phyloP scores from a whole-genome alignment of 2,329 filamentous ascomycete species.

The Calonectria pseudoreteaudii region DNA sequence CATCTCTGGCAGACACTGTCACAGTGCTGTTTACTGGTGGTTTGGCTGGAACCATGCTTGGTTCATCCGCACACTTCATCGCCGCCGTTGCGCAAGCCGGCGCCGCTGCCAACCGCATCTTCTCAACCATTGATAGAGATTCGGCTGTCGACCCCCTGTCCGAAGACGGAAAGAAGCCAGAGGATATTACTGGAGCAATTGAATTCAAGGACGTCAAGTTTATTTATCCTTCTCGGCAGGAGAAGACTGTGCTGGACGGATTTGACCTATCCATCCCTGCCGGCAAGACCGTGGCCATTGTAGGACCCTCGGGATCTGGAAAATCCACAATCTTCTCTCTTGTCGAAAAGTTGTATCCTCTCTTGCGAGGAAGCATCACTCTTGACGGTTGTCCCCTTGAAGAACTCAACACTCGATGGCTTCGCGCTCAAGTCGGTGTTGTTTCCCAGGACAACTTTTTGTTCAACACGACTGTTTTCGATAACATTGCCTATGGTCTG shows the following conservation, averaged over 20 bases:
- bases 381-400: slow-evolving; percentile 1
- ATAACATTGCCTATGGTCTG: slow-evolving; percentile 10
- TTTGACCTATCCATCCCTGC: slow-evolving; percentile 4
- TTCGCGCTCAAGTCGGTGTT: background rate
- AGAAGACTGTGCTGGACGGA: background rate
- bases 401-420: slow-evolving; percentile 13
- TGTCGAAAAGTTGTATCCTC: slow-evolving; percentile 4
- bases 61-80: background rate
- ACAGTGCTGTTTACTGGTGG: background rate
- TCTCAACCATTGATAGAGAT: slow-evolving; percentile 83
- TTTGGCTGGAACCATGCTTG: background rate
- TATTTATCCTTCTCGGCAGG: slow-evolving; percentile 13
- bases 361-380: background rate
- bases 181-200: slow-evolving; percentile 50
- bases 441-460: slow-evolving; percentile 10
- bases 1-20: background rate
- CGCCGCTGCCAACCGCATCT: slow-evolving; percentile 85
- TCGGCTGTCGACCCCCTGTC: slow-evolving; percentile 49
- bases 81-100: slow-evolving; percentile 62
- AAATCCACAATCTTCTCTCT: slow-evolving; percentile 12
- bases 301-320: slow-evolving; percentile 13
- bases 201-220: slow-evolving; percentile 53
- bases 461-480: slow-evolving; percentile 1
- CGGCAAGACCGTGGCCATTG: slow-evolving; percentile 8
- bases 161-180: slow-evolving; percentile 42